Evolutionary conservation across 2,329 filamentous ascomycete genomes (phyloP), one percentile per base, ranked within the genome.

Genomic region (Colletotrichum brevisporum): DNA sequence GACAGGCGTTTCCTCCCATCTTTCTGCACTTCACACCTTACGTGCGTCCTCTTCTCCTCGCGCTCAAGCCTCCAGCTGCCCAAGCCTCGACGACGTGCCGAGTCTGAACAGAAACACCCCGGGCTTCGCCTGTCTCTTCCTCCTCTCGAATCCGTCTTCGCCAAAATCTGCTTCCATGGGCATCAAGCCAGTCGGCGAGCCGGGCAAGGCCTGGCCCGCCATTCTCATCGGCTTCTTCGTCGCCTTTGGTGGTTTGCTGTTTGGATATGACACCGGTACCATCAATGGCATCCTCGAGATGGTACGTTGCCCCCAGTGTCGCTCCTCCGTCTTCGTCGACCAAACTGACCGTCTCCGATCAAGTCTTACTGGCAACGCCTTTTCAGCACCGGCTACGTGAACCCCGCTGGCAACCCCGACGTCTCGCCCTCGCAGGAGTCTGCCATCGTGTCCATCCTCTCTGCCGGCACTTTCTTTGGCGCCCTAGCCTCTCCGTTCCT

Each of bases 401-500:
- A 88, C 71, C 65, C 79, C 12, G 45, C 78, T 0, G 84, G 84
- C 9, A 73, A 83, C 6, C 80, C 76, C 6, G 81, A 84, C 70
- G 77, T 90, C 36, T 84, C 83, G 2, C 82, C 91, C 1, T 81
- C 83, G 1, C 84, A 89, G 71, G 84, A 88, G 52, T 91, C 91
- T 0, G 83, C 89, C 48, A 89, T 92, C 68, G 91, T 93, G 43
- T 93, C 92, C 6, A 94, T 94, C 73, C 85, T 94, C 18, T 94
- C 91, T 0, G 90, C 90, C 36, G 92, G 92, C 66, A 94, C 92
- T 39, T 94, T 94, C 80, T 91, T 94, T 72, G 92, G 92, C 48
- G 88, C 92, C 15, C 84, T 94, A 21, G 79, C 77, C 10, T 89
- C 88, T 0, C 87, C 89, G 10, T 84, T 89, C 61, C 74, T 93